Evolutionary conservation across 1,284 basidiomycete species (phyloP), one percentile per base, ranked within the genome.

Genomic region (Inonotus hispidus): DNA sequence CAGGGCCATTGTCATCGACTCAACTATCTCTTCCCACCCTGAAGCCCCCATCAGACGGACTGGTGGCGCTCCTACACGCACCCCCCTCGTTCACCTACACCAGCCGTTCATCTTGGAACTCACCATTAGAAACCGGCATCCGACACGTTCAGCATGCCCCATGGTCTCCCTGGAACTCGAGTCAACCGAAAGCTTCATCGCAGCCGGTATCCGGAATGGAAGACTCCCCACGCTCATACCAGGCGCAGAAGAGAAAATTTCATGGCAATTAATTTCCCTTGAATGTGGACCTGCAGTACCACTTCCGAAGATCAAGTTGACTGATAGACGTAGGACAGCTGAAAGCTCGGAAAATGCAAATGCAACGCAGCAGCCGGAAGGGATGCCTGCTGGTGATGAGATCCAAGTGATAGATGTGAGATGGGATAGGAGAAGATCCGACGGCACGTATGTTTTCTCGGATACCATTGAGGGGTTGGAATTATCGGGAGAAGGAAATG

Each of bases 151-250:
- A 1, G 88, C 88, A 0, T 85, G 84, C 65, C 71, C 92, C 29
- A 77, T 79, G 23, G 79, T 91, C 14, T 81, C 84, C 38, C 75
- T 90, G 49, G 91, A 93, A 58, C 76, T 82, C 1, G 88, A 91
- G 61, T 68, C 77, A 0, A 71, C 78, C 2, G 79, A 71, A 71
- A 63, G 71, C 4, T 92, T 93, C 70, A 80, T 92, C 27, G 79
- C 90, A 2, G 81, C 90, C 1, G 92, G 92, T 0, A 69, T 89
- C 32, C 77, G 87, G 53, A 82, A 75, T 59, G 83, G 82, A 2
- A 80, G 84, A 10, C 65, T 90, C 10, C 84, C 89, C 1, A 73
- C 87, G 41, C 73, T 94, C 25, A 73, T 92, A 35, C 87, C 91
- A 0, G 85, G 86, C 8, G 75, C 77, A 16, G 88, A 91, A 69